Evolutionary conservation across 805 yeast genomes (phyloP), one percentile per base, ranked within the genome.

Genomic region (Lipomyces spencermartinsiae): DNA sequence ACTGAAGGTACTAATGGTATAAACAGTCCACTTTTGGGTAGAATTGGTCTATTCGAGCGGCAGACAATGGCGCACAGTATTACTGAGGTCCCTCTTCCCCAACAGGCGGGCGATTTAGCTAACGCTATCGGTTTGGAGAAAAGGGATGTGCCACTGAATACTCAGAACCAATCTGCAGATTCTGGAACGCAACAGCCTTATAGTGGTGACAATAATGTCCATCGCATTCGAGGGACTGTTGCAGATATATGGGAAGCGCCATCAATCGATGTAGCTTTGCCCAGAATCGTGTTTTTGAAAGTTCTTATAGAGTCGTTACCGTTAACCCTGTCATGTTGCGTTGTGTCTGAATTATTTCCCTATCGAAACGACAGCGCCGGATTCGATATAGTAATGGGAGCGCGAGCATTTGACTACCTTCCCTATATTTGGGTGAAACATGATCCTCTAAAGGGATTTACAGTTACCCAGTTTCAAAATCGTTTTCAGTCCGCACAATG

Each of bases 281-380:
- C 56, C 6, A 37, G 51, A 4, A 14, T 34, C 10, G 43, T 35
- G 46, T 29, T 25, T 35, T 14, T 49, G 54, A 29, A 56, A 22
- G 37, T 57, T 3, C 51, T 19, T 14, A 57, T 37, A 10, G 35
- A 16, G 34, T 37, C 34, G 29, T 33, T 19, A 16, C 62, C 59
- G n/a, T 60, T 51, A n/a, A 22, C 35, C 61, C 61, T 25, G n/a
- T 46, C 19, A 16, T 60, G 58, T 34, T 34, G 22, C 12, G 51
- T 68, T 4, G 66, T 63, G 19, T 64, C 62, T 3, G 69, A 61
- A 39, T 29, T 66, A 19, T 43, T 65, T 62, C 69, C 70, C n/a
- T 64, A 56, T 6, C 46, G 34, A n/a, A 25, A 7, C 19, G 60
- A 53, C 16, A 53, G 60, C 39, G 31, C 53, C 2, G 62, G 62